A percentile compares a stretch with the other conserved stretches of the same genome.
phyloP scores from a whole-genome alignment of 768 basidiomycete genomes.

The Auriculariales sp. region DNA sequence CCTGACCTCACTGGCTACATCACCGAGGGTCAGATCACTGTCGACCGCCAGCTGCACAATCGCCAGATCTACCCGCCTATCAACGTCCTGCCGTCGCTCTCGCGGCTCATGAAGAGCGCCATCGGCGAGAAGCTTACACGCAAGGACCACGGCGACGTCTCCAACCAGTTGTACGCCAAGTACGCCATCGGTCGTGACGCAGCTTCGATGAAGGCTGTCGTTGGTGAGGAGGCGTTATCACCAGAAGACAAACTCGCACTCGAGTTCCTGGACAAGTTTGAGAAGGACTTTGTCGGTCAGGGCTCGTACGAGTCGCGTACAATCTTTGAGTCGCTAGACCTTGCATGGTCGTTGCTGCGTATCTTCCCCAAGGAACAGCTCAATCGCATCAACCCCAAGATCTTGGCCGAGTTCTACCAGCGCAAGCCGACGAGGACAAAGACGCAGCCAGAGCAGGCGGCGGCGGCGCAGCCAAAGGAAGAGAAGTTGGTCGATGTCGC shows the following conservation, averaged over 20 bases:
- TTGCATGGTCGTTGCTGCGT: conserved; percentile 91
- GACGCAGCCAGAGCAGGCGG: conserved; percentile 34
- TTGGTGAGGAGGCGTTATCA: conserved; percentile 94
- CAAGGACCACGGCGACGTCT: conserved; percentile 98
- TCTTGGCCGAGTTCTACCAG: conserved; percentile 84
- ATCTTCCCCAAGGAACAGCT: conserved; percentile 99
- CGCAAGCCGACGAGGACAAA: conserved; percentile 63
- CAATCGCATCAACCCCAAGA: conserved; percentile 95
- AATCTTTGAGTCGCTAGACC: conserved; percentile 92
- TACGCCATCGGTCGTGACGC: conserved; percentile 97
- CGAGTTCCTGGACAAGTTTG: conserved; percentile 96
- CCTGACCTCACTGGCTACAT: conserved; percentile 99
- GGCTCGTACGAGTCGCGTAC: conserved; percentile 92
- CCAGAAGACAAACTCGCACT: conserved; percentile 91
- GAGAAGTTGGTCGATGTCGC: conserved; percentile 50
- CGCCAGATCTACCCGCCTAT: conserved; percentile 97
- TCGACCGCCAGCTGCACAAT: conserved; percentile 95
- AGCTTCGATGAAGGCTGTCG: conserved; percentile 97
- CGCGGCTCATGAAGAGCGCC: conserved; percentile 98
- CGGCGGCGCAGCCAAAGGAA: conserved; percentile 18
- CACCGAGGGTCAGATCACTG: conserved; percentile 97
- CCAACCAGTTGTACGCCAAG: conserved; percentile 98
- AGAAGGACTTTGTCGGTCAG: conserved; percentile 94
- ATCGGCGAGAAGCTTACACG: conserved; percentile 95
- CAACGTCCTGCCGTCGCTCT: conserved; percentile 96